A percentile compares a stretch with the other conserved stretches of the same genome.
Conservation (phyloP, 768 basidiomycete species). For the Infundibulicybe gibba region DNA sequence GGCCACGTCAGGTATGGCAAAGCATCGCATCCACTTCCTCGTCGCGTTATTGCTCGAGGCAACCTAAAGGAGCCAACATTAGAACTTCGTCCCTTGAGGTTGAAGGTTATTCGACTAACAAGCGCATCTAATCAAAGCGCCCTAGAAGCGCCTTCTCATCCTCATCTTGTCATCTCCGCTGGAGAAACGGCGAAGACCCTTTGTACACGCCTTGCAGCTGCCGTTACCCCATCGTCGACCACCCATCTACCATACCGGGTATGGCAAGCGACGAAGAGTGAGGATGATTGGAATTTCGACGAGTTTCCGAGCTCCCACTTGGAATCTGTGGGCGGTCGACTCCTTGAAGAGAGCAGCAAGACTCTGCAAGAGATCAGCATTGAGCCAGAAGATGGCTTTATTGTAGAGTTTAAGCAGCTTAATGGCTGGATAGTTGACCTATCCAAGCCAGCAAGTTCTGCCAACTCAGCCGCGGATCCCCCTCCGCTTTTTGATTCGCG, state of each 20-base stretch:
- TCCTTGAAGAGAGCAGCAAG: constrained; percentile 42
- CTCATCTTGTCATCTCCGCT: constrained; percentile 43
- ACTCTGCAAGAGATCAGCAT: constrained; percentile 58
- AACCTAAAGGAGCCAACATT: constrained; percentile 45
- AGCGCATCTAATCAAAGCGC: constrained; percentile 19
- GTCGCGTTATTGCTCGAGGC: constrained; percentile 65
- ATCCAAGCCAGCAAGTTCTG: constrained; percentile 11
- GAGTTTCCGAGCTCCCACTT: constrained; percentile 31
- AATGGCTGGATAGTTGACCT: constrained; percentile 52
- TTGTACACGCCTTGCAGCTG: constrained; percentile 34
- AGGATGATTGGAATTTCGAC: constrained; percentile 29
- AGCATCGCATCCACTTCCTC: constrained; percentile 51
- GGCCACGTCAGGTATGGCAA: constrained; percentile 67
- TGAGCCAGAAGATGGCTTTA: constrained; percentile 63
- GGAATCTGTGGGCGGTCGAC: constrained; percentile 25
- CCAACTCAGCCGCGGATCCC: constrained; percentile 19
- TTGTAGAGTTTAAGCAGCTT: constrained; percentile 68
- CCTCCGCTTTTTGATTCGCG: constrained; percentile 53
- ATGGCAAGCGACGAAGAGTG: constrained; percentile 52
- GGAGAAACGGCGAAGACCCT: constrained; percentile 45
- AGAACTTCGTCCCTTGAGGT: constrained; percentile 68
- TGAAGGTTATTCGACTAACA: constrained; percentile 53
- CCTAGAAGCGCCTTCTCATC: constrained; percentile 22
- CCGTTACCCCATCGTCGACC: constrained; percentile 25
- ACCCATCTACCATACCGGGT: constrained; percentile 45